Base-by-base conservation (phyloP, 306 rosid genomes). In the Begonia loranthoides region DNA sequence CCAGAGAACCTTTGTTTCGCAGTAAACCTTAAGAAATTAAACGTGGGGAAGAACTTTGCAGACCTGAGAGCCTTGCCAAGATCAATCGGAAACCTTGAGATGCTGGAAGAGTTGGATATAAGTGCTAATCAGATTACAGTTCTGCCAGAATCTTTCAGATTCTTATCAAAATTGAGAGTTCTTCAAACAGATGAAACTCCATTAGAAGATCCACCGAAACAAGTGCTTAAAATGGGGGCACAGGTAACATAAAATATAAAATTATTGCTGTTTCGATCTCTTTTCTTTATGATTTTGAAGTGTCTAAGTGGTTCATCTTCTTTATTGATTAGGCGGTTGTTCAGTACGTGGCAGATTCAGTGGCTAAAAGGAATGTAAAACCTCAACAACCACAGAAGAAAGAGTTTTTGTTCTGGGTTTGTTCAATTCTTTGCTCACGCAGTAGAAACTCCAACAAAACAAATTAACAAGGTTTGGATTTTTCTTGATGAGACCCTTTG, bases 1-100 rank as follows among this genome's bases (percentile, higher is more conserved):
- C 96, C 96, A 14, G 96, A 87, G 84, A 87, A 81, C 73, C 64
- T 87, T 12, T 83, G 96, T 57, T 83, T 87, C 22, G 90, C 94
- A 33, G 82, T 83, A 67, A 62, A 73, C 5, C 87, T 87, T n/a
- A 82, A 80, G 69, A 87, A 83, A 79, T 63, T 87, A 71, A 80
- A 80, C 72, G 57, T 87, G 45, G 90, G 96, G 45, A 87, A 83
- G 73, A 87, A 87, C 72, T 87, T 87, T 59, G 94, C 96, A 16
- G 94, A 83, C 69, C 58, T 87, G 75, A 58, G 68, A 63, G 71
- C 58, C 38, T 66, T 87, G 38, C 96, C 94, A 14, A 80, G 82
- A 77, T 73, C 94, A 17, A 80, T 87, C 19, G 96, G 96, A 55
- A 87, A 87, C 67, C 84, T 87, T 0, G 94, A 83, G 64, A 58